Base-by-base conservation (phyloP, 208 protist species). In the Kentomonas sorsogonicus region DNA sequence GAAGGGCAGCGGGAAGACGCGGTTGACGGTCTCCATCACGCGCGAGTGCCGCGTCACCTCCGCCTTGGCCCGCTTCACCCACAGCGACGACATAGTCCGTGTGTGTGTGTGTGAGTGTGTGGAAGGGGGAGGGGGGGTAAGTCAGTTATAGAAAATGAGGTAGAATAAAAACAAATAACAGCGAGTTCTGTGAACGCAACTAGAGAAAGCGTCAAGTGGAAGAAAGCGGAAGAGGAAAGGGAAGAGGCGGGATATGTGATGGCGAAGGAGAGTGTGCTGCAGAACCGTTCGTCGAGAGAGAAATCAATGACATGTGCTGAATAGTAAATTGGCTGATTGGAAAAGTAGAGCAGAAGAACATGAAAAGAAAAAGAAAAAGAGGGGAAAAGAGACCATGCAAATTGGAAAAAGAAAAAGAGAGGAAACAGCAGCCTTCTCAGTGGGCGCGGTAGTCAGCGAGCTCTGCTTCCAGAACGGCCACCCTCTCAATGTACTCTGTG, bases 1-100 rank as follows among this genome's bases (percentile, higher is more conserved):
- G 63, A 91, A 94, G 0, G 87, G 87, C 59, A 91, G 61, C 2
- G 87, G 87, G 39, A 91, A 88, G 25, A 94, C 74, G 45, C 87
- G 80, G 54, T 89, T 91, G 56, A 94, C 72, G 6, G 83, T 91
- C 51, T 91, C 81, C 34, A 90, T 66, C 23, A 91, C 57, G 23
- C 83, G 77, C 46, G 83, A 89, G 65, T 91, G 83, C 36, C 87
- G 77, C 45, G 81, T 77, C 62, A 90, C 77, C 74, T 89, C 87
- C 33, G 81, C 83, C 72, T 89, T 89, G 9, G 87, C 83, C 18
- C 82, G 80, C 59, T 94, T 94, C 56, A 94, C 83, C 84, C 83
- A 94, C 33, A 94, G 57, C 40, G 90, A 83, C 34, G 86, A 93
- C 86, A 93, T 93, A 4, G 6, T n/a, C 1, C 25, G 9, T 27